Evolutionary conservation across 441 rosid species (phyloP), one percentile per base, ranked within the genome.

Genomic region (Hura crepitans): DNA sequence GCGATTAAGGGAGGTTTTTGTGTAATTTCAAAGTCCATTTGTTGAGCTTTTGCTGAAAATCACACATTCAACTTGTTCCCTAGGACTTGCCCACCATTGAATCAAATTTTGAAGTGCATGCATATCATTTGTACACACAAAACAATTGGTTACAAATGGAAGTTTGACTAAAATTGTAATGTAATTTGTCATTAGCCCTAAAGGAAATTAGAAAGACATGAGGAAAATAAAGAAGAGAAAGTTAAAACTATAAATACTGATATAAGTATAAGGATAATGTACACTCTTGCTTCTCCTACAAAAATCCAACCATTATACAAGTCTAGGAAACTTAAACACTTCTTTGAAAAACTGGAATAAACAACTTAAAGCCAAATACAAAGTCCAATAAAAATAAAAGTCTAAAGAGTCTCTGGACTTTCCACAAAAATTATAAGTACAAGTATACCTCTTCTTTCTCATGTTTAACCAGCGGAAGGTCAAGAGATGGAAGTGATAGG

Each of bases 401-500:
- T 18, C 47, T 30, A 22, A 15, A 60, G 37, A 31, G 56, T 37
- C 50, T 43, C 5, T 55, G 23, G 14, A 33, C 30, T 22, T 25
- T 17, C 31, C 51, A 65, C 17, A 47, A 54, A 73, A 46, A 46
- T 30, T 55, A 66, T 2, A 54, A 67, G 37, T 66, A 54, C 69
- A 60, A 55, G 54, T 67, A 66, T 83, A 85, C 88, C 86, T 82
- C 84, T 75, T 80, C 67, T 27, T 74, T 77, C 67, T 14, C 51
- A 65, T 78, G 60, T 65, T 78, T 85, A 81, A 86, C 74, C 75
- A 86, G 72, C 69, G 85, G 82, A 75, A 76, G 77, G 76, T 80
- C 84, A 75, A 80, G 73, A 57, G 75, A 63, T 66, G 86, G 71
- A 72, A 81, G 77, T 76, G 68, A 73, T 71, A 74, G 75, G 75